A percentile compares a stretch with the other conserved stretches of the same genome.
phyloP scores from a whole-genome alignment of 2,329 filamentous ascomycete genomes.

The Aspergillus sp. region DNA sequence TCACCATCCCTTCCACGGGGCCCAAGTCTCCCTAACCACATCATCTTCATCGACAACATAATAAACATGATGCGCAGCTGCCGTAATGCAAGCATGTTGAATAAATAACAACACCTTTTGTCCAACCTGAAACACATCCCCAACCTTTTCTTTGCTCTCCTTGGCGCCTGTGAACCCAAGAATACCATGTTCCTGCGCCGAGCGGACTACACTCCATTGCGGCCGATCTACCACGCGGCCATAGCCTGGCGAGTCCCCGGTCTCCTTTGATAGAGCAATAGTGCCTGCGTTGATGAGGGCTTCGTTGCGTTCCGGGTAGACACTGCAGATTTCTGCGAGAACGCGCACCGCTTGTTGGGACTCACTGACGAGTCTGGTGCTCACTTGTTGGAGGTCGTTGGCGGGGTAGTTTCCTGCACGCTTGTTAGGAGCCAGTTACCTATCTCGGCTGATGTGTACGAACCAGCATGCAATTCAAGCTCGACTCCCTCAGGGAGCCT shows the following conservation, averaged over 20 bases:
- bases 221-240: constrained; percentile 61
- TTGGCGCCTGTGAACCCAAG: constrained; percentile 46
- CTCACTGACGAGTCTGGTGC: constrained; percentile 50
- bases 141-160: constrained; percentile 32
- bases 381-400: constrained; percentile 69
- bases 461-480: constrained; percentile 18
- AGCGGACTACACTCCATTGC: constrained; percentile 54
- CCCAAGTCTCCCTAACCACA: constrained; percentile 18
- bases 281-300: constrained; percentile 62
- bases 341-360: constrained; percentile 38
- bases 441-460: background rate
- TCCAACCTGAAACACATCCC: constrained; percentile 48
- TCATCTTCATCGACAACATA: constrained; percentile 54
- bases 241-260: constrained; percentile 60
- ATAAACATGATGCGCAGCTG: constrained; percentile 62
- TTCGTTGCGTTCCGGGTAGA: constrained; percentile 56
- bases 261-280: constrained; percentile 63
- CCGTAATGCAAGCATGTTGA: constrained; percentile 72
- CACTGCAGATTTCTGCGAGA: constrained; percentile 59
- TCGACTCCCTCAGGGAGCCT: constrained; percentile 8
- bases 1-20: constrained; percentile 22
- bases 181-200: constrained; percentile 73
- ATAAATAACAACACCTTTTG: constrained; percentile 65
- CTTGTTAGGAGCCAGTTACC: background rate
- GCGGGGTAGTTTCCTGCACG: constrained; percentile 48